Evolutionary conservation across 2,329 filamentous ascomycete genomes (phyloP).

Genomic region (Aphanocladium album): DNA sequence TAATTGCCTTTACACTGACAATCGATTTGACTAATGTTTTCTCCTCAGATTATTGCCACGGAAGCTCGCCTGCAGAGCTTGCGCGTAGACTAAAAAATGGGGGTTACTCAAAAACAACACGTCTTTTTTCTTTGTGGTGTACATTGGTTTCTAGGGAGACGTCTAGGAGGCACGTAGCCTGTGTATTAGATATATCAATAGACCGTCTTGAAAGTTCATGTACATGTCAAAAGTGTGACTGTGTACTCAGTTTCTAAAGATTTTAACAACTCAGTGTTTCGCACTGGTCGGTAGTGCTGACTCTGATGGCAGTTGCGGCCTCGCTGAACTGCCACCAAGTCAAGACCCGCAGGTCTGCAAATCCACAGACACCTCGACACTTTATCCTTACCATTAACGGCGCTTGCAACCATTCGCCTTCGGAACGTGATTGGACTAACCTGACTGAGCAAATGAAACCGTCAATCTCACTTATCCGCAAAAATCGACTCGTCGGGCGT

Average conservation of each 20-base stretch:
- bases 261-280: too few species aligned
- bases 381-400: neutral
- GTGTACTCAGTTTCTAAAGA: neutral
- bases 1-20: conserved; percentile 1
- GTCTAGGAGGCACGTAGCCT: conserved; percentile 25
- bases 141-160: conserved; percentile 24
- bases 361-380: neutral
- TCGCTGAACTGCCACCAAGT: neutral
- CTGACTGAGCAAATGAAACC: too few species aligned
- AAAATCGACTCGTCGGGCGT: too few species aligned
- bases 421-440: too few species aligned
- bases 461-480: too few species aligned
- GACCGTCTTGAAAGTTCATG: conserved; percentile 16
- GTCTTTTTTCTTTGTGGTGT: conserved; percentile 33
- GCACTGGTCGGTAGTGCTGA: too few species aligned
- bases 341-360: neutral
- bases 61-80: conserved; percentile 87
- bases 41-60: conserved; percentile 72
- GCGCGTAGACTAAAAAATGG: conserved; percentile 63
- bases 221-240: neutral
- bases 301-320: too few species aligned
- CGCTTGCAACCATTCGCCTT: neutral
- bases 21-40: conserved; percentile 21
- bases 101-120: conserved; percentile 2
- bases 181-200: conserved; percentile 32